Conservation (phyloP, 2,329 filamentous ascomycete species). For the Thielaviopsis musarum region DNA sequence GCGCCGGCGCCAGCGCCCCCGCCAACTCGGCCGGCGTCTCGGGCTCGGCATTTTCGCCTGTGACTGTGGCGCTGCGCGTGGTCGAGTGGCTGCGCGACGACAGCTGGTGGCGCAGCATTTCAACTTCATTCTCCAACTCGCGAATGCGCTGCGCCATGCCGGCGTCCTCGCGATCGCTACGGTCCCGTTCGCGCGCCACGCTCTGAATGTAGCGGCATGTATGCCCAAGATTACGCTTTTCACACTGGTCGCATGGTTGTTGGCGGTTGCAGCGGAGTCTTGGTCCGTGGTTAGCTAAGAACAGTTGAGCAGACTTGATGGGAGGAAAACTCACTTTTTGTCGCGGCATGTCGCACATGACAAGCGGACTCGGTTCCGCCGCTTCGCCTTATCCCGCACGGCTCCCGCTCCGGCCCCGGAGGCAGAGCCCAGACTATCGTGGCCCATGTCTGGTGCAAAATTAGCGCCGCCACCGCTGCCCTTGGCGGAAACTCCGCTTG, state of each 20-base stretch:
- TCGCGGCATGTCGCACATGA: constrained; percentile 21
- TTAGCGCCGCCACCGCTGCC: neutral
- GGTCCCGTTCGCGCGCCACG: constrained; percentile 14
- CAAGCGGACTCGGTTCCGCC: constrained; percentile 19
- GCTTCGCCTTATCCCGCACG: constrained; percentile 14
- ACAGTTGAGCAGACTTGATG: no score
- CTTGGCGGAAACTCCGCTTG: neutral
- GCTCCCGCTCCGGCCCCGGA: neutral
- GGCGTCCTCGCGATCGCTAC: constrained; percentile 14
- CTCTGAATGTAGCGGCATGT: constrained; percentile 18
- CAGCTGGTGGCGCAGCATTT: neutral
- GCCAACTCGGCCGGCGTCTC: constrained; percentile 11
- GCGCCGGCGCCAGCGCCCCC: constrained; percentile 7
- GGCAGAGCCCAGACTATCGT: no score
- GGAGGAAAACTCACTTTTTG: constrained; percentile 18
- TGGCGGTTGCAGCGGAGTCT: constrained; percentile 21
- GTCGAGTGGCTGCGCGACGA: neutral
- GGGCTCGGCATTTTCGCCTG: neutral
- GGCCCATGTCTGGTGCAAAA: neutral
- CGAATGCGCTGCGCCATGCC: neutral
- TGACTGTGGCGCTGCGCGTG: neutral
- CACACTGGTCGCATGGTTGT: constrained; percentile 19
- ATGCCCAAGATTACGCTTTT: constrained; percentile 17
- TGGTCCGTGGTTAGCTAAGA: neutral
- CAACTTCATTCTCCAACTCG: neutral